phyloP scores from a whole-genome alignment of 768 basidiomycete species.

The Auricularia sp. region DNA sequence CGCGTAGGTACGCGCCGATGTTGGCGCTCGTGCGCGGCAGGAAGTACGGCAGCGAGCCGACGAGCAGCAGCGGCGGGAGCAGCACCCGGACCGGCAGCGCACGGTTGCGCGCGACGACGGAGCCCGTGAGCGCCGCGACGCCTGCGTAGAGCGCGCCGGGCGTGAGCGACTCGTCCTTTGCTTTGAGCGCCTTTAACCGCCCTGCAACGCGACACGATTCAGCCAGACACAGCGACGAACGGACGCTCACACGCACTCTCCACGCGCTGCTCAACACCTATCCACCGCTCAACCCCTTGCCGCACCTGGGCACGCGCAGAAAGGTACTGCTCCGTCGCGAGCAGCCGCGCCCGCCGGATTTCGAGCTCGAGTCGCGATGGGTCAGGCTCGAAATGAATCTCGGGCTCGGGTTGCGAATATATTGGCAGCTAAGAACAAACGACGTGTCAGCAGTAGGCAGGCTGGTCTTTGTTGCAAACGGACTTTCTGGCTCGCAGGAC shows the following conservation, averaged over 20 bases:
- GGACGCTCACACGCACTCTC: slow-evolving; percentile 51
- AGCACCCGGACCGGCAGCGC: slow-evolving; percentile 54
- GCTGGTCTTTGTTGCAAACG: not conserved
- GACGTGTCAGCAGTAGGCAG: not conserved
- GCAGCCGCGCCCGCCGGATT: slow-evolving; percentile 60
- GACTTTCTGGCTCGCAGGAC: too few species aligned
- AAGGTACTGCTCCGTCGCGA: slow-evolving; percentile 43
- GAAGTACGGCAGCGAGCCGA: slow-evolving; percentile 70
- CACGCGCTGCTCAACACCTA: slow-evolving; percentile 72
- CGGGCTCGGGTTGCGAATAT: slow-evolving; percentile 55
- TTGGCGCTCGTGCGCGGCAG: slow-evolving; percentile 75
- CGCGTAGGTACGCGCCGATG: slow-evolving; percentile 51
- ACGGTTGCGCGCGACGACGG: slow-evolving; percentile 76
- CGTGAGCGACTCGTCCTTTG: slow-evolving; percentile 71
- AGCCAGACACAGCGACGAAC: not conserved
- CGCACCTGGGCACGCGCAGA: slow-evolving; percentile 62
- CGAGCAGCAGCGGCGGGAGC: slow-evolving; percentile 66
- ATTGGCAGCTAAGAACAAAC: slow-evolving; percentile 59
- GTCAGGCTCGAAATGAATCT: slow-evolving; percentile 62
- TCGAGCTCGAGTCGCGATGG: slow-evolving; percentile 67
- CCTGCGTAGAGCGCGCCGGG: slow-evolving; percentile 89
- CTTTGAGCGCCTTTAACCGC: slow-evolving; percentile 73
- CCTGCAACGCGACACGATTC: slow-evolving; percentile 30
- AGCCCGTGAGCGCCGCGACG: slow-evolving; percentile 78
- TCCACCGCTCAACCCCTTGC: slow-evolving; percentile 68